Evolutionary conservation across 345 rosid species (phyloP).

Genomic region (Rhodamnia argentea): DNA sequence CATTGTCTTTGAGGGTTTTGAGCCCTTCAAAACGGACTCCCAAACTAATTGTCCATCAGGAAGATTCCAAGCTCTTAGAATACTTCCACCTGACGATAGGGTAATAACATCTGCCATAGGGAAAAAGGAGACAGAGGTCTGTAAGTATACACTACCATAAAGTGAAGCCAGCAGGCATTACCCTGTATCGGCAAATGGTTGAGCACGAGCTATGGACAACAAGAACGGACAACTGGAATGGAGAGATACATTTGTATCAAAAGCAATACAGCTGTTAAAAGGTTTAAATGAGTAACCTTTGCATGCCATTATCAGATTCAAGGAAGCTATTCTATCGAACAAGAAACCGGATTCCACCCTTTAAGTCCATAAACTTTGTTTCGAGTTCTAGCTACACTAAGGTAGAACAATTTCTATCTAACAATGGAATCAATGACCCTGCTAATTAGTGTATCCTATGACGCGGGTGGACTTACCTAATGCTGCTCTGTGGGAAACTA

Average conservation of each 20-base stretch:
- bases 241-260: neutral
- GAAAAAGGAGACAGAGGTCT: neutral
- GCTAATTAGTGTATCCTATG: neutral
- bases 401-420: neutral
- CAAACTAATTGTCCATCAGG: conserved; percentile 99
- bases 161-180: neutral
- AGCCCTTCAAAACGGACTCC: conserved; percentile 64
- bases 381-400: neutral
- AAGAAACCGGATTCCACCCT: neutral
- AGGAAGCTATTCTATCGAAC: neutral
- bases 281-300: neutral
- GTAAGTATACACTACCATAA: neutral
- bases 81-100: conserved; percentile 74
- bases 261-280: neutral
- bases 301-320: neutral
- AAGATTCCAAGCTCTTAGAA: conserved; percentile 92
- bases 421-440: neutral
- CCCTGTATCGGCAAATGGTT: neutral
- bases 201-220: neutral
- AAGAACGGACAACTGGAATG: neutral
- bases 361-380: neutral
- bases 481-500: neutral
- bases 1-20: conserved; percentile 48
- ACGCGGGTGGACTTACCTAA: neutral
- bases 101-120: conserved; percentile 64